phyloP scores from a whole-genome alignment of 257 asterid genomes.

The Solanum bulbocastanum region DNA sequence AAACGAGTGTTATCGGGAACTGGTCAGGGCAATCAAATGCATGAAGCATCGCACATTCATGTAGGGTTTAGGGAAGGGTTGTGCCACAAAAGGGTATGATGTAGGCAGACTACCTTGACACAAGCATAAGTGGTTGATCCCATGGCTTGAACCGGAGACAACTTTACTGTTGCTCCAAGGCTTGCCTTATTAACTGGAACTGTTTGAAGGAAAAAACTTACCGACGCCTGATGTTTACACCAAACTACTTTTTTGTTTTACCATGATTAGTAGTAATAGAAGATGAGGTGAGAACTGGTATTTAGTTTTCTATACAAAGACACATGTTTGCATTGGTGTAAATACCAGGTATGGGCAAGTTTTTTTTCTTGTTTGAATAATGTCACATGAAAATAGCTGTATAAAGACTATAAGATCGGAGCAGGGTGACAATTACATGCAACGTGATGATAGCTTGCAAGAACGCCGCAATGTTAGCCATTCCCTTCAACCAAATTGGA shows the following conservation, averaged over 20 bases:
- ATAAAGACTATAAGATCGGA: not conserved
- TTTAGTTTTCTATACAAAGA: not conserved
- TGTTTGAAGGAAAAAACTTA: not conserved
- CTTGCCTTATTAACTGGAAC: not conserved
- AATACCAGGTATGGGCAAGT: not conserved
- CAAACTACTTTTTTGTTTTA: not conserved
- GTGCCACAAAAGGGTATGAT: not conserved
- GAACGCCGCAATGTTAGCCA: slow-evolving; percentile 72
- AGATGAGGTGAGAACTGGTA: not conserved
- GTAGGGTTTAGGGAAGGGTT: not conserved
- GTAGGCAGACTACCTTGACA: not conserved
- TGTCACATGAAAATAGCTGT: not conserved
- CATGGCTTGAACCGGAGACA: not conserved
- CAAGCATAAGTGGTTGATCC: not conserved
- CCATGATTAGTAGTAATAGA: not conserved
- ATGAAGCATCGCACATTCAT: not conserved
- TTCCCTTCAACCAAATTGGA: slow-evolving; percentile 67
- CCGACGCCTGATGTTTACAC: not conserved
- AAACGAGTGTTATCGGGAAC: not conserved
- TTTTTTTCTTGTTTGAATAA: not conserved
- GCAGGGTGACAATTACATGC: slow-evolving; percentile 25
- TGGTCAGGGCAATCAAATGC: not conserved
- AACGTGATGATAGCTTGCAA: slow-evolving; percentile 74
- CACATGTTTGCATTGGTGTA: not conserved
- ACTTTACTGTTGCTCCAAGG: not conserved